phyloP scores from a whole-genome alignment of 78 protist species.

The Guillardia theta region DNA sequence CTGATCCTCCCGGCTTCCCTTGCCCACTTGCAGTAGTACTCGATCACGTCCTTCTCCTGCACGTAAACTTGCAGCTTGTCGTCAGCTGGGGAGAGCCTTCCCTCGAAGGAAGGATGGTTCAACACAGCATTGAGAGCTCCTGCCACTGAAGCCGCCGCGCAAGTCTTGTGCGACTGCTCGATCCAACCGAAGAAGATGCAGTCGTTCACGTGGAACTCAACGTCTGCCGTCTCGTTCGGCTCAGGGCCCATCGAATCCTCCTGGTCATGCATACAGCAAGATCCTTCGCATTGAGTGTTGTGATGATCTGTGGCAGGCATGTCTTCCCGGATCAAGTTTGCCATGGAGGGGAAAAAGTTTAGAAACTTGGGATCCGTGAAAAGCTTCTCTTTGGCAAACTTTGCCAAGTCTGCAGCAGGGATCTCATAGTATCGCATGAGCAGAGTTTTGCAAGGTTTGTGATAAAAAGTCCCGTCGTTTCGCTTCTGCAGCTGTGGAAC shows the following conservation, averaged over 20 bases:
- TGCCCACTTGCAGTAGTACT: constrained; percentile 18
- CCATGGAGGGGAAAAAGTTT: not conserved
- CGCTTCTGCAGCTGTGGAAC: not conserved
- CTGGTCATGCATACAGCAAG: not conserved
- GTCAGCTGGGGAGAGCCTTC: not conserved
- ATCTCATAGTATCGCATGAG: not conserved
- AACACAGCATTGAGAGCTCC: not conserved
- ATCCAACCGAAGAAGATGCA: not conserved
- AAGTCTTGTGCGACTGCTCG: not conserved
- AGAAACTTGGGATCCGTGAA: not conserved
- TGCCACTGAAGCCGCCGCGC: not conserved
- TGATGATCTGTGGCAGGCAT: not conserved
- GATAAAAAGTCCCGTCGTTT: not conserved
- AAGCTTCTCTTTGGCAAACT: not conserved
- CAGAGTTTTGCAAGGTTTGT: not conserved
- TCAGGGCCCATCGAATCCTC: not conserved
- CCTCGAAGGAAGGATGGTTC: not conserved
- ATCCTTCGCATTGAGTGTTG: not conserved
- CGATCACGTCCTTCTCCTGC: not conserved
- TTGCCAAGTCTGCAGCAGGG: not conserved
- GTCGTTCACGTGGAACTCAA: not conserved
- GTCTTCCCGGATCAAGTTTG: not conserved
- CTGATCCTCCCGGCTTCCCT: not conserved
- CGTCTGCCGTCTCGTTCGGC: not conserved
- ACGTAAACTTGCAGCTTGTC: not conserved